Evolutionary conservation across 805 yeast genomes (phyloP).

Genomic region (Metschnikowia baotianmanensis): DNA sequence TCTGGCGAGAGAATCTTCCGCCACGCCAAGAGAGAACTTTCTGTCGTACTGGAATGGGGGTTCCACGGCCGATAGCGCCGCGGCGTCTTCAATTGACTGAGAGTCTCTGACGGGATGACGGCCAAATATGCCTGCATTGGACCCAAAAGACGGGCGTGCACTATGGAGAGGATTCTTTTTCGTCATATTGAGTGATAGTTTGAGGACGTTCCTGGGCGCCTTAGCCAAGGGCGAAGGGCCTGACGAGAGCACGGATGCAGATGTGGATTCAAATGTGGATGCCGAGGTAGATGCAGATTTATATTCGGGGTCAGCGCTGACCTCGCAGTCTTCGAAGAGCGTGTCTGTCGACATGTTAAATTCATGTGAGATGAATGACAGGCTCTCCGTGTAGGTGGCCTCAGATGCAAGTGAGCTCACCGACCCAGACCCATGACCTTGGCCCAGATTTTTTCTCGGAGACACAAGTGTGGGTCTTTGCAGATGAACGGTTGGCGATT

Average conservation of each 20-base stretch:
- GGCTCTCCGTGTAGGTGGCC: constrained; percentile 15
- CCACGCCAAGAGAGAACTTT: constrained; percentile 9
- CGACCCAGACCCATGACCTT: constrained; percentile 17
- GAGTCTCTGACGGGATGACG: constrained; percentile 9
- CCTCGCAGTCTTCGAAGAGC: constrained; percentile 25
- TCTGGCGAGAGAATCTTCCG: constrained; percentile 17
- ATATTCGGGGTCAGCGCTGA: not conserved
- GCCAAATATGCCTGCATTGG: constrained; percentile 6
- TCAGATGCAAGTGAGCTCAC: constrained; percentile 31
- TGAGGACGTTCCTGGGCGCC: constrained; percentile 17
- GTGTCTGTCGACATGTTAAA: constrained; percentile 31
- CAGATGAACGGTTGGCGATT: constrained; percentile 8
- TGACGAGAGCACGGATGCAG: not conserved
- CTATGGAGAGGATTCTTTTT: constrained; percentile 5
- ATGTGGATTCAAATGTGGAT: not conserved
- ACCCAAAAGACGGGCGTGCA: constrained; percentile 5
- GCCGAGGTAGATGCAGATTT: not conserved
- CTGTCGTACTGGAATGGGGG: constrained; percentile 17
- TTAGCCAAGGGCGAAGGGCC: not conserved
- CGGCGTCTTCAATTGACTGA: not conserved
- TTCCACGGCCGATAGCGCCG: constrained; percentile 23
- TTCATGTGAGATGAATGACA: constrained; percentile 15
- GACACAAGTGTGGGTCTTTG: constrained; percentile 7
- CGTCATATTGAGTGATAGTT: constrained; percentile 10
- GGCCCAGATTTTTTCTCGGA: constrained; percentile 2